phyloP scores from a whole-genome alignment of 2,329 filamentous ascomycete genomes.

The Epichloe uncinata region DNA sequence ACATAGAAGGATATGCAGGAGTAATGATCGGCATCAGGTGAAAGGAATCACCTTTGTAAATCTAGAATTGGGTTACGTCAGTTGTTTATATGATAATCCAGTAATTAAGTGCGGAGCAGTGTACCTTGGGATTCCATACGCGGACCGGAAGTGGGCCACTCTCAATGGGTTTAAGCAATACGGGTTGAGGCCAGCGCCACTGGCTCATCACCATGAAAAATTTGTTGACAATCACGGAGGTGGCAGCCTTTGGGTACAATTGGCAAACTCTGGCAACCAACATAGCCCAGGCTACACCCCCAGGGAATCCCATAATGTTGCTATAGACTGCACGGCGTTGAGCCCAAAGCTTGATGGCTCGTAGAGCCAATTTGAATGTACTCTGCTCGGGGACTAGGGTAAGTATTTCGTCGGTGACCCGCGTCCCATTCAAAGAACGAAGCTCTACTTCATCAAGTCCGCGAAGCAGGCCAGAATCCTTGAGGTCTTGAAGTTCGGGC shows the following conservation, averaged over 20 bases:
- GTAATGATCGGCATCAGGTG: constrained; percentile 98
- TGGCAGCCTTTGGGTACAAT: constrained; percentile 84
- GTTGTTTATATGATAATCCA: constrained; percentile 1
- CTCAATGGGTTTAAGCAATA: constrained; percentile 79
- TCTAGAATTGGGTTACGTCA: constrained; percentile 23
- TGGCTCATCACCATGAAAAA: constrained; percentile 87
- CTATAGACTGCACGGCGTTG: constrained; percentile 86
- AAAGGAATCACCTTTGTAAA: constrained; percentile 67
- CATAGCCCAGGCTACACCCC: constrained; percentile 97
- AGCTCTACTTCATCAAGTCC: constrained; percentile 80
- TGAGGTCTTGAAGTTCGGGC: constrained; percentile 52
- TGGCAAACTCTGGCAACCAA: constrained; percentile 92
- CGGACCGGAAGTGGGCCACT: constrained; percentile 67
- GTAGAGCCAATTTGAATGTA: constrained; percentile 77
- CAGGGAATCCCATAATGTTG: constrained; percentile 92
- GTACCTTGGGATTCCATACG: constrained; percentile 86
- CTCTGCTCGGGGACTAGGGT: constrained; percentile 77
- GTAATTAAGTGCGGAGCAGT: background rate
- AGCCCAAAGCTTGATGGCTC: constrained; percentile 94
- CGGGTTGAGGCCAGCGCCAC: constrained; percentile 92
- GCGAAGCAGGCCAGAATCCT: constrained; percentile 71
- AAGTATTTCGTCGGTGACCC: constrained; percentile 88
- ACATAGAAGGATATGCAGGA: constrained; percentile 95
- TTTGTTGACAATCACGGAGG: constrained; percentile 77
- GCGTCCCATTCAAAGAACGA: constrained; percentile 82